phyloP scores from a whole-genome alignment of 2,329 filamentous ascomycete genomes.

The Trichophyton equinum region DNA sequence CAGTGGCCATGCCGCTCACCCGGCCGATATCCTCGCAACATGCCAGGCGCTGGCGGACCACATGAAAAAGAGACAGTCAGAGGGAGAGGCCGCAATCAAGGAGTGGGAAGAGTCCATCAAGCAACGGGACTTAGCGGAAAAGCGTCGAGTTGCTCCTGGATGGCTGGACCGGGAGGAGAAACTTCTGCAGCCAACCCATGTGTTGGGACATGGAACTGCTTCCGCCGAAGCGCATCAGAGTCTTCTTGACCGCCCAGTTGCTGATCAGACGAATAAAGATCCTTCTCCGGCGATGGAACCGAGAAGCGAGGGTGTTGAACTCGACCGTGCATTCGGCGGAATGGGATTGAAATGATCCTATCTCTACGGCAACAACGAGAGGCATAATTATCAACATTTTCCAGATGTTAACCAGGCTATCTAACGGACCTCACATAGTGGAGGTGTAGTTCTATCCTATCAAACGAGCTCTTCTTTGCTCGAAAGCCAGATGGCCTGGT shows the following conservation, averaged over 20 bases:
- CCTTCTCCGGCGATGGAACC: conserved; percentile 30
- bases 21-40: conserved; percentile 70
- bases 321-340: conserved; percentile 42
- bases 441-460: too few species aligned
- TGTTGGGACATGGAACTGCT: conserved; percentile 8
- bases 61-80: conserved; percentile 54
- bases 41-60: conserved; percentile 69
- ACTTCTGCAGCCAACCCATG: conserved; percentile 41
- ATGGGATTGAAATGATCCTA: conserved; percentile 32
- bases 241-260: conserved; percentile 28
- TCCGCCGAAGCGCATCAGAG: conserved; percentile 17
- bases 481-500: too few species aligned
- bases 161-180: conserved; percentile 52
- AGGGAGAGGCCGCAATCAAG: conserved; percentile 54
- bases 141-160: conserved; percentile 50
- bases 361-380: neutral
- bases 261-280: conserved; percentile 20
- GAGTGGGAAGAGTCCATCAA: conserved; percentile 55
- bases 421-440: neutral
- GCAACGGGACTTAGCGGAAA: conserved; percentile 50
- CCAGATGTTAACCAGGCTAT: neutral
- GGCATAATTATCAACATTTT: neutral
- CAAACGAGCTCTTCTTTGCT: too few species aligned
- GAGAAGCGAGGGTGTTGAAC: conserved; percentile 38
- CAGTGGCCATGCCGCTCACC: conserved; percentile 66